A percentile compares a stretch with the other conserved stretches of the same genome.
Evolutionary conservation across 495 filamentous ascomycete genomes (phyloP).

Genomic region (Aspergillus wentii): DNA sequence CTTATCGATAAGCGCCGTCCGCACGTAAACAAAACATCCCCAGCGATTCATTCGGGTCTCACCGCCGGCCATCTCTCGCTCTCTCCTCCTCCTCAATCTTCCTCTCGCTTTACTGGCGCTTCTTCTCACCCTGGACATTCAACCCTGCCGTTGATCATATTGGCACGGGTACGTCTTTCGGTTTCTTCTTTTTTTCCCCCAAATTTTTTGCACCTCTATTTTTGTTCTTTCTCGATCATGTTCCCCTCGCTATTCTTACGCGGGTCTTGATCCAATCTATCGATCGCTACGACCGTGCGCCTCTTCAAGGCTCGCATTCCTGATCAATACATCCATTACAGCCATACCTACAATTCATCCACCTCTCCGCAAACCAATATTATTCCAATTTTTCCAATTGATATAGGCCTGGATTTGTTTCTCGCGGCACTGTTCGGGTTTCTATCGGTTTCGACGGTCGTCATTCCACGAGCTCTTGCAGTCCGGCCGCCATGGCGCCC

Average conservation of each 20-base stretch:
- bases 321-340: background rate
- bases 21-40: constrained; percentile 39
- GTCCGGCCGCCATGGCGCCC: constrained; percentile 44
- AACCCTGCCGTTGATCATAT: constrained; percentile 2
- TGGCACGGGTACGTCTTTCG: constrained; percentile 1
- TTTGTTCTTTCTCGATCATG: constrained; percentile 3
- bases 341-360: background rate
- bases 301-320: background rate
- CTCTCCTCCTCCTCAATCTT: background rate
- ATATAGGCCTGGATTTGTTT: background rate
- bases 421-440: background rate
- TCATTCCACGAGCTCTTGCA: background rate
- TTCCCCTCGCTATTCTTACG: constrained; percentile 4
- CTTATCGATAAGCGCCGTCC: constrained; percentile 43
- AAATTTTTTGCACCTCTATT: background rate
- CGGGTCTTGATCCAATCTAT: constrained; percentile 10
- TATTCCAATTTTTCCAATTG: background rate
- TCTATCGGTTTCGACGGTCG: background rate
- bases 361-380: background rate
- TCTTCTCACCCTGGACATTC: background rate
- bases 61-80: constrained; percentile 14
- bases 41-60: constrained; percentile 31
- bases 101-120: constrained; percentile 1
- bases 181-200: constrained; percentile 1
- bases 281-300: constrained; percentile 15